phyloP scores from a whole-genome alignment of 2,329 filamentous ascomycete genomes.

The Akanthomyces dipterigenus region DNA sequence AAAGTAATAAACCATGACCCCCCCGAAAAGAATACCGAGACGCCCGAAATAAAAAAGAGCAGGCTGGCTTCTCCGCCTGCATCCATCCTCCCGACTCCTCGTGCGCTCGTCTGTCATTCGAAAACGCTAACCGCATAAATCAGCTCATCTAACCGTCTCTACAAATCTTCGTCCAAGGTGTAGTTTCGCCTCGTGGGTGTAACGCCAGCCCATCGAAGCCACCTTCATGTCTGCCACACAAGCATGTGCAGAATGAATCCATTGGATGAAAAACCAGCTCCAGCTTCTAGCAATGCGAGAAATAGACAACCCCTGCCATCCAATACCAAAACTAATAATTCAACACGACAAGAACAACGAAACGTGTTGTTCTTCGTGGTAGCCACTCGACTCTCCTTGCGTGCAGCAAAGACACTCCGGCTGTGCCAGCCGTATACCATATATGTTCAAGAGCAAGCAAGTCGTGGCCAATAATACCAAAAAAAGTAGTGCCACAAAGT shows the following conservation, averaged over 20 bases:
- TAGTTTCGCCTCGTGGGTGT: too few species aligned
- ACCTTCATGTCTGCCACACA: background rate
- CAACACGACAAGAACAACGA: background rate
- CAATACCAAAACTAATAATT: background rate
- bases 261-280: background rate
- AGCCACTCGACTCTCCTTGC: too few species aligned
- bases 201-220: too few species aligned
- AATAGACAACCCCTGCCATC: background rate
- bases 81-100: background rate
- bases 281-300: background rate
- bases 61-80: background rate
- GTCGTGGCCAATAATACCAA: background rate
- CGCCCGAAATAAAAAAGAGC: background rate
- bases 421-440: background rate
- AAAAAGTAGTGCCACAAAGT: background rate
- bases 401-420: background rate
- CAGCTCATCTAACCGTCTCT: too few species aligned
- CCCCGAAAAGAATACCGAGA: background rate
- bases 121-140: background rate
- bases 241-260: background rate
- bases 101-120: background rate
- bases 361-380: background rate
- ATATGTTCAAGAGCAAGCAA: background rate
- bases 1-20: background rate
- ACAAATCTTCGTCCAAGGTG: too few species aligned